Conservation (phyloP, 345 rosid species). For the Sisymbrium irio region DNA sequence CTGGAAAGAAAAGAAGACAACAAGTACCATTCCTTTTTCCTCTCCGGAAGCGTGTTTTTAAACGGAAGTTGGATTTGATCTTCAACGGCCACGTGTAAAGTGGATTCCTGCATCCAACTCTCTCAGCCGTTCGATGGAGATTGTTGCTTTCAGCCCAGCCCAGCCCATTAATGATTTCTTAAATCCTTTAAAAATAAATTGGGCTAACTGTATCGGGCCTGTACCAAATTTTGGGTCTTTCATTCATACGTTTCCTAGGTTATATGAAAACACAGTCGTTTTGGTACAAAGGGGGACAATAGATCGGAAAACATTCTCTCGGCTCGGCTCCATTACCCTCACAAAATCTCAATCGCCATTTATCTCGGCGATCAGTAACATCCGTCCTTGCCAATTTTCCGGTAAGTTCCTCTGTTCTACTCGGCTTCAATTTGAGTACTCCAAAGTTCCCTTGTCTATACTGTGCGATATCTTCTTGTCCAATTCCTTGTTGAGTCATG, state of each 20-base stretch:
- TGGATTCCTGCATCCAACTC: not conserved
- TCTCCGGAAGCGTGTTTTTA: not conserved
- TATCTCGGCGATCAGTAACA: slow-evolving; percentile 13
- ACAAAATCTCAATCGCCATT: slow-evolving; percentile 13
- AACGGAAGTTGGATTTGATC: not conserved
- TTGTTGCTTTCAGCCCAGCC: not conserved
- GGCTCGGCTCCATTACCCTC: not conserved
- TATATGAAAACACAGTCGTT: slow-evolving; percentile 16
- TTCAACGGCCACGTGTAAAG: slow-evolving; percentile 5
- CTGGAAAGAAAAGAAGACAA: slow-evolving; percentile 22
- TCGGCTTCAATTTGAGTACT: not conserved
- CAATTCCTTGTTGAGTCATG: not conserved
- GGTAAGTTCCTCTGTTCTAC: slow-evolving; percentile 3
- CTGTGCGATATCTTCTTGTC: not conserved
- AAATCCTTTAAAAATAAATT: not conserved
- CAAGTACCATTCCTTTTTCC: not conserved
- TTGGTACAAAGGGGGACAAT: not conserved
- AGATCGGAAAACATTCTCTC: slow-evolving; percentile 15
- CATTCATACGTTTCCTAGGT: slow-evolving; percentile 15
- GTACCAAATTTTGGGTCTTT: not conserved
- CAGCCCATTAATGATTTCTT: not conserved
- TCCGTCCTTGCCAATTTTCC: not conserved
- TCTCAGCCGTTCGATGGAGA: slow-evolving; percentile 3
- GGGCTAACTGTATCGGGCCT: not conserved
- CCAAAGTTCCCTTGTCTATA: not conserved